phyloP scores from a whole-genome alignment of 2,329 filamentous ascomycete species.

The Moelleriella libera region DNA sequence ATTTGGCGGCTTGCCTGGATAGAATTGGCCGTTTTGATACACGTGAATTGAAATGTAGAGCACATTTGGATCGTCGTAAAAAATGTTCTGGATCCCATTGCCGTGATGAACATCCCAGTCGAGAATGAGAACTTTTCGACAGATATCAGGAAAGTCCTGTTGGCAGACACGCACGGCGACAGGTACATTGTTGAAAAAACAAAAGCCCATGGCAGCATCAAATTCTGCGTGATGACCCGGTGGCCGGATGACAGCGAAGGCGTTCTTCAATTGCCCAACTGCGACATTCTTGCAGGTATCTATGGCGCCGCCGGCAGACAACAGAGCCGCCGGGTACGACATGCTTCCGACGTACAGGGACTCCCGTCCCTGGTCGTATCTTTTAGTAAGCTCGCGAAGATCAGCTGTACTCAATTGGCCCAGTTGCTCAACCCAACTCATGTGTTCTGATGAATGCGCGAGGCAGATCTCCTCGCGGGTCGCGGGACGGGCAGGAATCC shows the following conservation, averaged over 20 bases:
- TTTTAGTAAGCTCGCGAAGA: constrained; percentile 51
- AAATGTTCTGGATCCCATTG: constrained; percentile 92
- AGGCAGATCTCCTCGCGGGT: constrained; percentile 66
- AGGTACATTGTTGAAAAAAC: constrained; percentile 94
- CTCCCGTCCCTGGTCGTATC: constrained; percentile 49
- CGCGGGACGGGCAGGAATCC: constrained; percentile 68
- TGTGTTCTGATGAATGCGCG: constrained; percentile 67
- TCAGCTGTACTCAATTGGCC: constrained; percentile 42
- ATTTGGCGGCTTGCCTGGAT: constrained; percentile 54
- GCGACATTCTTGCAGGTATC: constrained; percentile 92
- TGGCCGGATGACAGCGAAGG: constrained; percentile 86
- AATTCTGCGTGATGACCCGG: constrained; percentile 92
- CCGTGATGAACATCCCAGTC: constrained; percentile 81
- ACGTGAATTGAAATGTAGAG: constrained; percentile 94
- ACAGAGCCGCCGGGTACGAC: constrained; percentile 65
- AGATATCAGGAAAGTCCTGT: constrained; percentile 60
- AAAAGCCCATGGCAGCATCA: constrained; percentile 81
- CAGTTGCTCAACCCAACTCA: constrained; percentile 56
- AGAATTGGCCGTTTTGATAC: constrained; percentile 71
- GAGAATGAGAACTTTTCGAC: constrained; percentile 80
- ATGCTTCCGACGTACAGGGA: constrained; percentile 75
- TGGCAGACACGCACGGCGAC: constrained; percentile 86
- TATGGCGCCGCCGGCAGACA: constrained; percentile 86
- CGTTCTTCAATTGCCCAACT: constrained; percentile 73
- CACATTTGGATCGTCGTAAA: constrained; percentile 87